Conservation (phyloP, 257 asterid genomes). For the Perilla frutescens region DNA sequence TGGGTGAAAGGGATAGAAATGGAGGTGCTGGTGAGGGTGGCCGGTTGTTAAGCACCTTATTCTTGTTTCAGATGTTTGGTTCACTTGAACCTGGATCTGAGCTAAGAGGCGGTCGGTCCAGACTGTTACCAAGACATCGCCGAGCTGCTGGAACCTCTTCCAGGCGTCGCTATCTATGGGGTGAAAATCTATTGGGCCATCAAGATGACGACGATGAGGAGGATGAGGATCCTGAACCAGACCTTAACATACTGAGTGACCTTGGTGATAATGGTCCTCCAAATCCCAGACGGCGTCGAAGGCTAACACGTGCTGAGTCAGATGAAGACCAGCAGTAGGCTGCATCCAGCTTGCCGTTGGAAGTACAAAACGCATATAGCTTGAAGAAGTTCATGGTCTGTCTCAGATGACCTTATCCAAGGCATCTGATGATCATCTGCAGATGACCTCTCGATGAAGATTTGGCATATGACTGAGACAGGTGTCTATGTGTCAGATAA, state of each 20-base stretch:
- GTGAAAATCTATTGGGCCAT: constrained; percentile 72
- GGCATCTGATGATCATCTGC: constrained; percentile 27
- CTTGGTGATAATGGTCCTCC: constrained; percentile 45
- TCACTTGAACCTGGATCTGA: constrained; percentile 65
- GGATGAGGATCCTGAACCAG: constrained; percentile 37
- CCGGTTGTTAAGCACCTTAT: constrained; percentile 70
- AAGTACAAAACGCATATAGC: constrained; percentile 15
- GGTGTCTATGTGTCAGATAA: neutral
- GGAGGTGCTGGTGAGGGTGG: constrained; percentile 55
- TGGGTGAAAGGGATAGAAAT: constrained; percentile 39
- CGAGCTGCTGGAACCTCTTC: constrained; percentile 56
- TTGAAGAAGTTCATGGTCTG: constrained; percentile 20
- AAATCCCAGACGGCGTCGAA: constrained; percentile 59
- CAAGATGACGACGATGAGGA: constrained; percentile 48
- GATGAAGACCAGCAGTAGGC: constrained; percentile 32
- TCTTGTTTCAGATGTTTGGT: constrained; percentile 87
- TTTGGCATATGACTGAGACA: constrained; percentile 12
- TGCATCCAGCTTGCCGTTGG: constrained; percentile 25
- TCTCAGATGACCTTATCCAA: constrained; percentile 17
- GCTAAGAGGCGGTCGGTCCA: constrained; percentile 65
- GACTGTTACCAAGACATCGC: constrained; percentile 67
- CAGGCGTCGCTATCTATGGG: constrained; percentile 82
- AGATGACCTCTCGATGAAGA: constrained; percentile 32
- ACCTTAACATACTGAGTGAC: constrained; percentile 43
- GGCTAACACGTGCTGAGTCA: constrained; percentile 47